A percentile compares a stretch with the other conserved stretches of the same genome.
These are phyloP conservation scores for Sporothrix globosa DNA, from an alignment of 2,329 filamentous ascomycete species.

Conservation along the genomic window DNA sequence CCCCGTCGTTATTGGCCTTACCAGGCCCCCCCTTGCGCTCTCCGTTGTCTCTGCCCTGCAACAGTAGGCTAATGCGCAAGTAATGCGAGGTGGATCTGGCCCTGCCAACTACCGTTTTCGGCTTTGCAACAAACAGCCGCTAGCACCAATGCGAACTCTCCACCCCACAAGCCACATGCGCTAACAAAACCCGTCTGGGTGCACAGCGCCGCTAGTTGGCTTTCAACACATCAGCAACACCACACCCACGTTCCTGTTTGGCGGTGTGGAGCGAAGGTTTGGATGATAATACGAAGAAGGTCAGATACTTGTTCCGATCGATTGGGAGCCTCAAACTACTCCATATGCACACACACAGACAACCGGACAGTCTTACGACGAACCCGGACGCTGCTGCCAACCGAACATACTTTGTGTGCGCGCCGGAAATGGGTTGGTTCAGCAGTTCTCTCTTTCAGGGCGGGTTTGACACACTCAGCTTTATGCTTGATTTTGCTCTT, in stretches of 20 bases:
- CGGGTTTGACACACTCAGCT: too few species aligned
- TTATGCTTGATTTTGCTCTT: too few species aligned
- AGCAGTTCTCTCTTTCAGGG: too few species aligned
- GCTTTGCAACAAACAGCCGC: constrained; percentile 30
- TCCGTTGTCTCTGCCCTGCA: constrained; percentile 28
- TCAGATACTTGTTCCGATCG: too few species aligned
- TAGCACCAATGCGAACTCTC: constrained; percentile 26
- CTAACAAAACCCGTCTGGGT: constrained; percentile 19
- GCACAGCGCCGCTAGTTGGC: constrained; percentile 23
- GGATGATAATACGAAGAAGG: not conserved
- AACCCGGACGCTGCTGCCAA: too few species aligned
- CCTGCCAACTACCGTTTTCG: constrained; percentile 36
- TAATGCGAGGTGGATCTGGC: constrained; percentile 29
- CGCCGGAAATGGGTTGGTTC: too few species aligned
- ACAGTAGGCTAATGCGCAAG: constrained; percentile 28
- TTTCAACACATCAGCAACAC: constrained; percentile 27
- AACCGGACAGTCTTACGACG: too few species aligned
- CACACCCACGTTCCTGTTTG: constrained; percentile 6
- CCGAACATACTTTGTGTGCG: too few species aligned
- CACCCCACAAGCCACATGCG: constrained; percentile 29
- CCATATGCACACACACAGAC: too few species aligned
- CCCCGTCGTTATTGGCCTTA: not conserved
- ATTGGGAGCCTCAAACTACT: too few species aligned
- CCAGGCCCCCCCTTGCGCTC: not conserved
- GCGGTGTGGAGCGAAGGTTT: not conserved